Base-by-base conservation (phyloP, 2,329 filamentous ascomycete species). In the Penicillium rolfsii region DNA sequence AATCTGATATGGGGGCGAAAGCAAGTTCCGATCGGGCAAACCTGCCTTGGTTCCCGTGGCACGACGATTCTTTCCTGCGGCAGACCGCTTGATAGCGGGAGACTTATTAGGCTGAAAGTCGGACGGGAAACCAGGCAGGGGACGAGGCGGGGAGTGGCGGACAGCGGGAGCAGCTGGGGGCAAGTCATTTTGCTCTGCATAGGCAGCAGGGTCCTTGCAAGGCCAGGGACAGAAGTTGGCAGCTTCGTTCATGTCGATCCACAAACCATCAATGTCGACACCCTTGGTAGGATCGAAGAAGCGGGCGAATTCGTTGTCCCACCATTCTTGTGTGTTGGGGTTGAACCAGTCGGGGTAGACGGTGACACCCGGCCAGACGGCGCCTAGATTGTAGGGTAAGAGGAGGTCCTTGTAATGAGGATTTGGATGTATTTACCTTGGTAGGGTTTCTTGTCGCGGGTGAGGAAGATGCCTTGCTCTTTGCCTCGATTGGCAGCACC, bases 311-410 rank as follows among this genome's bases (percentile, higher is more conserved):
- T 93, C 84, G 4, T 82, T 80, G 64, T 86, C 87, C 91, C 91
- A 94, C 74, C 87, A 95, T 1, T 77, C 70, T 52, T 87, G 82
- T 1, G 86, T 85, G 55, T 86, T 85, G 7, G 83, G 81, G 19
- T 87, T 79, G 71, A 93, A 92, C 90, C 90, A 94, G 73, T 94
- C 91, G 0, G 89, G 89, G 75, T 88, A 92, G 11, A 84, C 88
- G 0, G 88, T 85, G 14, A 87, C 83, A 49, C 91, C 91, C 5
- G 91, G 88, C 91, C 91, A 94, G 24, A 93, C 90, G 16, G 91
- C 89, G 16, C 90, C 86, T 76, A 19, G 16, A 24, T 16, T 14
- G 8, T 28, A n/a, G 7, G 52, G 52, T 54, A 2, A 41, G 52
- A 40, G 12, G n/a, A 16, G 16, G 5, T 24, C 14, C 9, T 66